Percentiles rank a stretch among this genome's conserved stretches.
phyloP scores from a whole-genome alignment of 352 stramenopile species.

The Aphanomyces cochlioides region DNA sequence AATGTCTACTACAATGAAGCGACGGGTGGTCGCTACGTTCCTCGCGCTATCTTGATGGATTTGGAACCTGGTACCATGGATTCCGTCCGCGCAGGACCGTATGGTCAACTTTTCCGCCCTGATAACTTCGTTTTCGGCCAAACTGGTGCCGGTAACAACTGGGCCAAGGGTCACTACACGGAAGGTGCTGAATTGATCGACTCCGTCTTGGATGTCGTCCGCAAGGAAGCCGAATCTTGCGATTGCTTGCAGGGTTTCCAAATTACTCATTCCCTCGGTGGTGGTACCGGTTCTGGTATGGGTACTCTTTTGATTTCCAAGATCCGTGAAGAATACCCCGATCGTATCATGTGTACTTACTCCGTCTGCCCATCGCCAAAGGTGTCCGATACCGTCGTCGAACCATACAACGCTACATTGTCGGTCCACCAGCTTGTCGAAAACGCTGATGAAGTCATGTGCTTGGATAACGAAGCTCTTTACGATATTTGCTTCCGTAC shows the following conservation, averaged over 20 bases:
- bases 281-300: slow-evolving; percentile 98
- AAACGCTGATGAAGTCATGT: slow-evolving; percentile 99
- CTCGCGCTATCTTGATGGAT: slow-evolving; percentile 98
- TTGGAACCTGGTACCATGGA: slow-evolving; percentile 99
- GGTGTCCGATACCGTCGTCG: slow-evolving; percentile 98
- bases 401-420: slow-evolving; percentile 99
- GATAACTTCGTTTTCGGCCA: slow-evolving; percentile 99
- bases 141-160: slow-evolving; percentile 98
- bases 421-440: slow-evolving; percentile 99
- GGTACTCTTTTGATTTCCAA: slow-evolving; percentile 98
- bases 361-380: slow-evolving; percentile 97
- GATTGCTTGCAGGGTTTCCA: slow-evolving; percentile 99
- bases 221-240: slow-evolving; percentile 97
- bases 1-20: slow-evolving; percentile 99
- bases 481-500: slow-evolving; percentile 99
- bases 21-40: slow-evolving; percentile 95
- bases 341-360: slow-evolving; percentile 99
- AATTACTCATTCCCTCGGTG: slow-evolving; percentile 99
- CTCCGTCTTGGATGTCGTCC: slow-evolving; percentile 97
- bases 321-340: slow-evolving; percentile 98
- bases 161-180: slow-evolving; percentile 99
- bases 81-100: slow-evolving; percentile 93
- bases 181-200: slow-evolving; percentile 98
- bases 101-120: slow-evolving; percentile 96
- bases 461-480: slow-evolving; percentile 99